Evolutionary conservation across 1,284 basidiomycete genomes (phyloP).

Genomic region (Spongiforma sp.): DNA sequence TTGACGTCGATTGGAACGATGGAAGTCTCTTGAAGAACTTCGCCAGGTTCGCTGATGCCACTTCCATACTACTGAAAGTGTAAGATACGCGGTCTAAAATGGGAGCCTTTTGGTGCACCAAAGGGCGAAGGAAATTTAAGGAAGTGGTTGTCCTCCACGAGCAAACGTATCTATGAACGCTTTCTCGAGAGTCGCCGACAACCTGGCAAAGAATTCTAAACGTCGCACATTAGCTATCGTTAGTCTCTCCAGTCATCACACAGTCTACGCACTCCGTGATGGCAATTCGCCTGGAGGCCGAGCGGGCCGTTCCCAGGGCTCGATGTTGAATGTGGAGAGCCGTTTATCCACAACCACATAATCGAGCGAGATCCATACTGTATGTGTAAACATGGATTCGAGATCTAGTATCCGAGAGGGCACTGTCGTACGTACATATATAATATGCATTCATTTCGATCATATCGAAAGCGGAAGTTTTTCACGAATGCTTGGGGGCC

Average conservation of each 20-base stretch:
- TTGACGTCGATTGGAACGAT: constrained; percentile 48
- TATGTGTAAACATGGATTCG: constrained; percentile 66
- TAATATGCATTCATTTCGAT: too few species aligned
- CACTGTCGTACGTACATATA: too few species aligned
- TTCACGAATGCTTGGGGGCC: too few species aligned
- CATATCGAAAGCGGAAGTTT: too few species aligned
- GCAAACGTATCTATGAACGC: constrained; percentile 36
- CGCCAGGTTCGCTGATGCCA: constrained; percentile 36
- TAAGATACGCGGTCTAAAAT: constrained; percentile 41
- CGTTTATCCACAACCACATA: constrained; percentile 47
- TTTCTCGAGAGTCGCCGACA: constrained; percentile 43
- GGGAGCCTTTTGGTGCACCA: neutral
- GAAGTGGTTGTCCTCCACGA: constrained; percentile 25
- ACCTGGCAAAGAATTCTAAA: constrained; percentile 44
- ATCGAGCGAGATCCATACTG: constrained; percentile 58
- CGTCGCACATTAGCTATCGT: constrained; percentile 3
- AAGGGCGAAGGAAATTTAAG: constrained; percentile 10
- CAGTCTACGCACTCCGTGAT: constrained; percentile 40
- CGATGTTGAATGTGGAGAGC: constrained; percentile 40
- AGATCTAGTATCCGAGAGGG: too few species aligned
- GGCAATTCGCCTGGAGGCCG: constrained; percentile 46
- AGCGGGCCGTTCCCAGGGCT: constrained; percentile 38
- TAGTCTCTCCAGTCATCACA: neutral
- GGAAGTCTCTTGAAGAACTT: constrained; percentile 40
- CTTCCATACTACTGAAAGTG: constrained; percentile 49